Conservation (phyloP, 2,329 filamentous ascomycete genomes). For the Fusarium albidum region DNA sequence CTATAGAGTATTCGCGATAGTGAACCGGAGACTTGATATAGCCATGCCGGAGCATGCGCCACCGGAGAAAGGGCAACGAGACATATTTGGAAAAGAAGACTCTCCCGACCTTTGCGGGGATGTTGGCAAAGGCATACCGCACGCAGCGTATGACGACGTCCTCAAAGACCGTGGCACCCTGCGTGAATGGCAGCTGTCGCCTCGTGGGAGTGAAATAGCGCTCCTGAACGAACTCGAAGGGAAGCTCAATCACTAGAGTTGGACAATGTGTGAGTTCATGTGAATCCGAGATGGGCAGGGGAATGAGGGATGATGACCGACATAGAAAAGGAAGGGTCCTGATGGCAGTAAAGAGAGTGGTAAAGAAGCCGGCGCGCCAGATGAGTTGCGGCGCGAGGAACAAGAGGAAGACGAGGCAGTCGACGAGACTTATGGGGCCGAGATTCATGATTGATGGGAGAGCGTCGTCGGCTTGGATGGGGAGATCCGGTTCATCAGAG, state of each 20-base stretch:
- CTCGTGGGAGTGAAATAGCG: conserved; percentile 42
- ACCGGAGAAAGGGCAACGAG: conserved; percentile 76
- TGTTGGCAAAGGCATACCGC: conserved; percentile 77
- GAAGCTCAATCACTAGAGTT: conserved; percentile 40
- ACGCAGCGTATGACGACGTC: conserved; percentile 81
- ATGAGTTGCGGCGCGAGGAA: conserved; percentile 78
- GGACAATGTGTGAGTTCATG: conserved; percentile 25
- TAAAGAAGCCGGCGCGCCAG: conserved; percentile 69
- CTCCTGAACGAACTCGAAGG: conserved; percentile 42
- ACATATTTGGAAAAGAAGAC: conserved; percentile 82
- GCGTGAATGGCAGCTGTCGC: conserved; percentile 67
- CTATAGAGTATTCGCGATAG: conserved; percentile 62
- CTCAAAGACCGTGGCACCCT: conserved; percentile 75
- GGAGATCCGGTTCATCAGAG: conserved; percentile 9
- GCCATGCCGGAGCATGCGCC: conserved; percentile 79
- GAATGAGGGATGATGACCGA: conserved; percentile 48
- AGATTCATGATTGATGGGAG: conserved; percentile 71
- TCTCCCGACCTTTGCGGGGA: conserved; percentile 72
- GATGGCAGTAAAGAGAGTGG: conserved; percentile 65
- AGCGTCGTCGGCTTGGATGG: conserved; percentile 11
- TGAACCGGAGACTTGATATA: conserved; percentile 67
- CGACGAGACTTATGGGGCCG: conserved; percentile 75
- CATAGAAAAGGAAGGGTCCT: conserved; percentile 74
- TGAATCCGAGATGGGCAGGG: neutral
- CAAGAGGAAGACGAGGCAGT: conserved; percentile 76